A percentile compares a stretch with the other conserved stretches of the same genome.
phyloP scores from a whole-genome alignment of 495 filamentous ascomycete genomes.

The Neurospora sublineolata region DNA sequence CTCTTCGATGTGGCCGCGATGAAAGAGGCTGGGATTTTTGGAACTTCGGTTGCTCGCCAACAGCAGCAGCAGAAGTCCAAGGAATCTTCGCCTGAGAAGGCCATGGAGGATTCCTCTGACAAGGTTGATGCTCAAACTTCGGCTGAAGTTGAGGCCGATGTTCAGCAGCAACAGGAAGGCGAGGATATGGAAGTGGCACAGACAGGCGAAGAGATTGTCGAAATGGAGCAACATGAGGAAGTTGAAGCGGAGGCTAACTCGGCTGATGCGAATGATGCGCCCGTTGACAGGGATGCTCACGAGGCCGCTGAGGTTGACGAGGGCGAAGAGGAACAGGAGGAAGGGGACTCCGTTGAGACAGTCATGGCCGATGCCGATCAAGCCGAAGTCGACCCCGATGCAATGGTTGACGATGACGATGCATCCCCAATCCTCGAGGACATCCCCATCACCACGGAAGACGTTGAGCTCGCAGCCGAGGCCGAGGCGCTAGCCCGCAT shows the following conservation, averaged over 20 bases:
- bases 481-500: constrained; percentile 22
- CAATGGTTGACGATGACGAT: constrained; percentile 3
- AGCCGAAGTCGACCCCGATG: not conserved
- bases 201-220: not conserved
- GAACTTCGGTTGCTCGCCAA: not conserved
- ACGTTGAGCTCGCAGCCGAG: constrained; percentile 35
- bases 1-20: not conserved
- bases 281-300: constrained; percentile 32
- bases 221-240: not conserved
- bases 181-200: constrained; percentile 1
- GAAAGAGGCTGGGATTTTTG: not conserved
- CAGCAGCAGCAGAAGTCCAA: not conserved
- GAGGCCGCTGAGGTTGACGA: constrained; percentile 20
- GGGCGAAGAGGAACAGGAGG: constrained; percentile 22
- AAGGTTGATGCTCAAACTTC: not conserved
- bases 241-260: not conserved
- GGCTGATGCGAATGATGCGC: not conserved
- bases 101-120: not conserved
- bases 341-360: not conserved
- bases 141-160: not conserved
- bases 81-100: not conserved
- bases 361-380: not conserved
- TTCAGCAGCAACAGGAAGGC: not conserved
- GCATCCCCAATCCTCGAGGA: constrained; percentile 26
- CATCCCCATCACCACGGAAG: constrained; percentile 30